These are phyloP conservation scores for Diaporthe sp. DNA, from an alignment of 2,329 filamentous ascomycete species.

Conservation along the genomic window DNA sequence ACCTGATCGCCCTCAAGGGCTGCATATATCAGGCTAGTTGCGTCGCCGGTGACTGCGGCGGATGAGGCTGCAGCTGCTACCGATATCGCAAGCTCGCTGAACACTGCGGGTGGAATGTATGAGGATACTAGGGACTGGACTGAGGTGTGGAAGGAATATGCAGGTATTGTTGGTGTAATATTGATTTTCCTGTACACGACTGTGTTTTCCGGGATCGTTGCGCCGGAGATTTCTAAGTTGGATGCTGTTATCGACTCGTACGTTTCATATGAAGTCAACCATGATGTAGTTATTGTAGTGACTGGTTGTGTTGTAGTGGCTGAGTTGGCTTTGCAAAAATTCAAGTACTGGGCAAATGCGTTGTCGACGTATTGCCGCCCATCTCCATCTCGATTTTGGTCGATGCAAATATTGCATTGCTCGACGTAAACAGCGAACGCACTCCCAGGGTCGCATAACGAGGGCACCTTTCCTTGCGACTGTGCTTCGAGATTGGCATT, in stretches of 20 bases:
- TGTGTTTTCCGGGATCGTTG: too few species aligned
- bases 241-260: neutral
- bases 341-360: neutral
- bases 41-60: slow-evolving; percentile 11
- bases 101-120: neutral
- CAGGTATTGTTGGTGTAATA: neutral
- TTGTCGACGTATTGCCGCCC: neutral
- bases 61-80: neutral
- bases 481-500: neutral
- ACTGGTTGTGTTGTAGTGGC: neutral
- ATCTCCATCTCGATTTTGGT: neutral
- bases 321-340: neutral
- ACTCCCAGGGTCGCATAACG: neutral
- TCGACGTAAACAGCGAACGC: accelerated
- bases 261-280: neutral
- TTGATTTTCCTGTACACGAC: neutral
- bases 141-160: neutral
- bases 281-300: neutral
- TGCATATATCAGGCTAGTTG: slow-evolving; percentile 21
- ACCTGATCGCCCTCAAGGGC: neutral
- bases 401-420: neutral
- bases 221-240: neutral
- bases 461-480: neutral
- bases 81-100: neutral
- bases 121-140: neutral